Base-by-base conservation (phyloP, 169 alveolate genomes). In the Plasmodium sp. region DNA sequence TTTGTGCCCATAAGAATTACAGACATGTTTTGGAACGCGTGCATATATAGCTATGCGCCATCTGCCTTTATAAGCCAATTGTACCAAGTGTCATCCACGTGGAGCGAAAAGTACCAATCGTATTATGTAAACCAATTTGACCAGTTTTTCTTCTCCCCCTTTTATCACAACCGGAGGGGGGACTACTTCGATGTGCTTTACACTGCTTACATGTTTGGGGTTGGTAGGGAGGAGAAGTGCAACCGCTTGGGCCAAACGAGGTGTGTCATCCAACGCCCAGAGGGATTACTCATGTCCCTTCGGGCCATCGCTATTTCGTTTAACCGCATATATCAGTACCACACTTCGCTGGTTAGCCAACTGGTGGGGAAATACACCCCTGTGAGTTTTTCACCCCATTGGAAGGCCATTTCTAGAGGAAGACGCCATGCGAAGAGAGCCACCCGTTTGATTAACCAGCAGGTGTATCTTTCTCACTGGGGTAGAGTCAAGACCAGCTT, bases 1-100 rank as follows among this genome's bases (percentile, higher is more conserved):
- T 5, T 79, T 18, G 84, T 79, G 39, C 84, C 84, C 31, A 36
- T 79, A 79, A 79, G 84, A 79, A 36, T 79, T 43, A 79, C 84
- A 3, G 67, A 79, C 4, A 79, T 79, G 18, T 79, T 79, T 39
- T 79, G 84, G 84, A 79, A 79, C 7, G 71, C 84, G 2, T 14
- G 73, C 1, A 31, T 79, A 34, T 79, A 43, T 31, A 79, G 39
- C 51, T 79, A 43, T 34, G 18, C 84, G 22, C 43, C 22, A 10
- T 79, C 84, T 36, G 3, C 18, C 51, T 79, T 79, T 79, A 39
- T 79, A 18, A 36, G 22, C 51, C 22, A 33, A 12, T 79, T 79
- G 51, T 43, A 79, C 16, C 34, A 79, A 79, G 22, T 79, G 39
- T 79, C 84, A 79, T 79, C 84, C 51, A 33, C 39, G n/a, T 12